Evolutionary conservation across 2,329 filamentous ascomycete genomes (phyloP), one percentile per base, ranked within the genome.

Genomic region (Neopestalotiopsis rosae): DNA sequence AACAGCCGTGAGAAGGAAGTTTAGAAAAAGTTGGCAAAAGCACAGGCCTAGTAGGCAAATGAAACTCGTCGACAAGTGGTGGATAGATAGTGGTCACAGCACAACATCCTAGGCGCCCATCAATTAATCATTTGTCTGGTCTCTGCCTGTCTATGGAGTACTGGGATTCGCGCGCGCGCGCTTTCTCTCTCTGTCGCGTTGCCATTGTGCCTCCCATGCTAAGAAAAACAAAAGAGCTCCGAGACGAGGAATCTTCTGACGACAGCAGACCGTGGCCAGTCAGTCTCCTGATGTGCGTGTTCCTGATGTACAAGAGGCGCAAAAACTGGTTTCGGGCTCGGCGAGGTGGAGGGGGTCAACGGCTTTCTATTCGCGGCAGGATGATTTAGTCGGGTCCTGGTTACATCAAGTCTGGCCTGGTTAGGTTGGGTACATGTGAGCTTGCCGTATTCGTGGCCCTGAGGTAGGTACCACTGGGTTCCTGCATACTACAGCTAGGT

Each of bases 271-370:
- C 13, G 49, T 58, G 63, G 42, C 17, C 42, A 56, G 63, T 56
- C 13, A 10, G 30, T 66, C 45, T 14, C 24, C 49, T 57, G 28
- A 56, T 66, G 57, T 58, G 49, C 45, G 63, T 12, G 34, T 66
- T 56, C 24, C 42, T 64, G 61, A 49, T 40, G 38, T 32, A 52
- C 45, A 52, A 52, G 45, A 52, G 45, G 20, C 45, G 45, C 38
- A 64, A 52, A 64, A 64, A 64, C 61, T 49, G n/a, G 61, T 49
- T 64, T 64, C 20, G 61, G 28, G 59, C 32, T 62, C 59, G 28
- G 30, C 30, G n/a, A 34, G 59, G 10, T n/a, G n/a, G 45, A 52
- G 17, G 20, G 9, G 45, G 45, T 24, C 57, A 52, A 52, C 9
- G n/a, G 17, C 24, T 30, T 52, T n/a, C 45, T 52, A 52, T 52